Base-by-base conservation (phyloP, 2,329 filamentous ascomycete genomes). In the Dactylellina drechsleri region DNA sequence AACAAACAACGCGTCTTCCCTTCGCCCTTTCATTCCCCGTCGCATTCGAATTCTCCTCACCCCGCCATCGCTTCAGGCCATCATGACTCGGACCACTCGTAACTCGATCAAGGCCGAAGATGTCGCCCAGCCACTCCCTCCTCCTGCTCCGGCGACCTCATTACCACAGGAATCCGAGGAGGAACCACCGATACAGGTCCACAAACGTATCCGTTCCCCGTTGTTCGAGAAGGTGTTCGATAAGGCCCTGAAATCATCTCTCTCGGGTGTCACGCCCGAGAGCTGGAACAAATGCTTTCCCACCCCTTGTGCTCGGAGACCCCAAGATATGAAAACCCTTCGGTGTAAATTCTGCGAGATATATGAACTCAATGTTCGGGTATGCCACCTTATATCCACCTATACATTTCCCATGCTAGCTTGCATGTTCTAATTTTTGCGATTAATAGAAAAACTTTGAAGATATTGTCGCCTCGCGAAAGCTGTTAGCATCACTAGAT, bases 241-340 rank as follows among this genome's bases (percentile, higher is more conserved):
- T 16, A 66, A 62, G 18, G 58, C 70, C 10, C 36, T 74, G 20
- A 74, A 74, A 31, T 10, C 70, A 4, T 74, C 70, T 12, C 36
- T 74, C 23, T 67, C 70, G 10, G 62, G 70, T 16, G 45, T 74
- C 59, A 74, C 70, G 10, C 70, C 52, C 5, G 70, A 74, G 47
- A 60, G 36, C 8, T 74, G 70, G 70, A 74, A 67, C 31, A 74
- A 74, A 66, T 74, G 70, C 28, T 74, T 74, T 28, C 70, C 70
- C 20, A 67, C 62, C 13, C 70, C 70, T 8, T 64, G 45, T 7
- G 70, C 57, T 0, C 57, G 43, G 40, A 57, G 62, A 15, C 64
- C 70, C 1, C 62, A 74, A 56, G 57, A 74, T 50, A 74, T 74
- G 70, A 61, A 60, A 40, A 62, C 57, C 15, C 57, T 74, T 10